Base-by-base conservation (phyloP, 768 basidiomycete species). In the Termitomyces sp. region DNA sequence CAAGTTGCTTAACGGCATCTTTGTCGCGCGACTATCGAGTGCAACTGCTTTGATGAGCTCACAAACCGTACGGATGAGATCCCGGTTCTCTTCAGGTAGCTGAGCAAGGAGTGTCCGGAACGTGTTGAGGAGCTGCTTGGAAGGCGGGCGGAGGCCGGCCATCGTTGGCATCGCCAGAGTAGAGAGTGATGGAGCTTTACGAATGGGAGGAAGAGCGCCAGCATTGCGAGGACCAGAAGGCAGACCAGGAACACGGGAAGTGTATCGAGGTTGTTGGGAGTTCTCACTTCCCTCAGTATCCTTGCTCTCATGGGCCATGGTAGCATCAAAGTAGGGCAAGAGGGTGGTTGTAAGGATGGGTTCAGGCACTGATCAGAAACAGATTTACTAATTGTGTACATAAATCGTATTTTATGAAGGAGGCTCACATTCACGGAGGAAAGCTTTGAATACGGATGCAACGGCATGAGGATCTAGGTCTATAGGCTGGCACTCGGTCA, bases 401-500 rank as follows among this genome's bases (percentile, higher is more conserved):
- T 24, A 17, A 62, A 35, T 37, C 6, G 5, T 1, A 46, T 32
- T 34, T 14, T 34, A 15, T 34, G 44, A 56, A 41, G 19, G 34
- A 14, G 7, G 78, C 94, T 75, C 71, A 96, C 94, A 74, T 79
- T 97, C 93, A 54, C 95, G 87, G 42, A 98, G 75, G 68, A 85
- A 98, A 1, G 91, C 87, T 69, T 96, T 97, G 74, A 96, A 97
- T 30, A 96, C 74, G 24, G 91, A 90, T 19, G 94, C 86, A 7
- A 98, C 94, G 1, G 93, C 91, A 68, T 98, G 93, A 45, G 95
- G 95, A 65, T 98, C 95, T 35, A 98, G 72, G 64, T 98, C 93
- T 8, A 88, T 84, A 24, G 93, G 93, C 48, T 80, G 79, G 59
- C 85, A 88, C 58, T 82, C 81, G 40, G 77, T 71, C 72, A 98